phyloP scores from a whole-genome alignment of 2,329 filamentous ascomycete genomes.

The Claviceps spartinae region DNA sequence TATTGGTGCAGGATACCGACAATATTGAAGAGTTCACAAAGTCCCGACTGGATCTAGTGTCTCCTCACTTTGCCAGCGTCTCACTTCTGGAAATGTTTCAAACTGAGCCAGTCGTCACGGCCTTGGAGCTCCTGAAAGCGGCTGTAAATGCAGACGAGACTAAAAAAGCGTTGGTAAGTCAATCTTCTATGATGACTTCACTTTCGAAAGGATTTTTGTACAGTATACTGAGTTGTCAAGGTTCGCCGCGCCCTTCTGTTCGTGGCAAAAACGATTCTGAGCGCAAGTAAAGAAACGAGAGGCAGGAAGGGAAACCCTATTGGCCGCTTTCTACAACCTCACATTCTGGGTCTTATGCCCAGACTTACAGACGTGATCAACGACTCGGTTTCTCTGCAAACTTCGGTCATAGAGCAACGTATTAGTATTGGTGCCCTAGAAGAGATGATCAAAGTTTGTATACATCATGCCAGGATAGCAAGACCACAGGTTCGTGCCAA shows the following conservation, averaged over 20 bases:
- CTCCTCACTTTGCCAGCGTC: conserved; percentile 53
- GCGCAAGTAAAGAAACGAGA: conserved; percentile 27
- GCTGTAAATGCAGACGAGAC: conserved; percentile 54
- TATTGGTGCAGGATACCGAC: conserved; percentile 42
- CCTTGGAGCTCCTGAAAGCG: conserved; percentile 69
- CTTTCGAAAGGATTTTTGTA: neutral
- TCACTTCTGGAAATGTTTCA: conserved; percentile 57
- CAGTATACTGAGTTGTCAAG: conserved; percentile 17
- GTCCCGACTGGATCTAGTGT: conserved; percentile 53
- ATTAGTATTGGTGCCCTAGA: conserved; percentile 72
- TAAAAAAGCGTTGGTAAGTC: conserved; percentile 42
- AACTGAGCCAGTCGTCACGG: conserved; percentile 60
- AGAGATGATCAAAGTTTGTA: conserved; percentile 71
- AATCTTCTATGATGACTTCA: neutral
- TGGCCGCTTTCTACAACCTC: conserved; percentile 63
- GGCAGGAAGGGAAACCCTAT: conserved; percentile 44
- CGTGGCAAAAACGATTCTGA: conserved; percentile 29
- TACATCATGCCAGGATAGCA: conserved; percentile 59
- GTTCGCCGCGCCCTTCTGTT: conserved; percentile 32
- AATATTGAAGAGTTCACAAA: conserved; percentile 53
- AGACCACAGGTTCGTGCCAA: conserved; percentile 58
- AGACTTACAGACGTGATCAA: conserved; percentile 70
- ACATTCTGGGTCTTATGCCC: conserved; percentile 78
- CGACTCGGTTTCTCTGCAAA: conserved; percentile 41
- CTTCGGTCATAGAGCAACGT: conserved; percentile 52